Evolutionary conservation across 306 rosid genomes (phyloP), one percentile per base, ranked within the genome.

Genomic region (Vicia villosa): DNA sequence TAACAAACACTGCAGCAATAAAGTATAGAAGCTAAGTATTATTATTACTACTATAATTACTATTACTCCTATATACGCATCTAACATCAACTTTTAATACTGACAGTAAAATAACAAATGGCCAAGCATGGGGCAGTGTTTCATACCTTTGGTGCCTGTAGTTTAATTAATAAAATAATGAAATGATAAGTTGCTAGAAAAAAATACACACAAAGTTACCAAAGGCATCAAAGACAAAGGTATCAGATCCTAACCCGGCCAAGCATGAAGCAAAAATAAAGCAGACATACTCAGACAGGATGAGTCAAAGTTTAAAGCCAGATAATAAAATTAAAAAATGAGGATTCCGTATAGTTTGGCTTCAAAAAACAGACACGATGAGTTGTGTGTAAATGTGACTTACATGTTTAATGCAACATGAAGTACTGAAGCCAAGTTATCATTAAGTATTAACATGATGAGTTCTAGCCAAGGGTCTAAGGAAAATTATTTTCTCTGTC

Each of bases 381-480:
- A 19, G 6, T 19, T 50, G 22, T 49, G 54, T 47, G 22, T 64
- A 32, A 32, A 38, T 34, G 63, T 46, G 52, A 43, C 49, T 47
- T 21, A 28, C 50, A 47, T 9, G 70, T 68, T 50, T 15, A 47
- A 26, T 54, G 62, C 58, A 71, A 24, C 38, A 38, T 3, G 40
- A 52, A 41, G 21, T 59, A 76, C 60, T 38, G 55, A 30, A 69
- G 65, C 54, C 43, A 19, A 37, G 56, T 17, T 8, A 41, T 20
- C 66, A 60, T 69, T 28, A 69, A 70, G 49, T 66, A 66, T 55
- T 51, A 34, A 47, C 34, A 7, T 34, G 38, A 34, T 34, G 38
- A 6, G 10, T 34, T 34, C 3, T 1, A 34, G 10, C 8, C 38
- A 34, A 34, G 8, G 38, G 38, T 34, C 38, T 34, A 34, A 1